Evolutionary conservation across 1,284 basidiomycete species (phyloP), one percentile per base, ranked within the genome.

Genomic region (Sphaerobolus stellatus): DNA sequence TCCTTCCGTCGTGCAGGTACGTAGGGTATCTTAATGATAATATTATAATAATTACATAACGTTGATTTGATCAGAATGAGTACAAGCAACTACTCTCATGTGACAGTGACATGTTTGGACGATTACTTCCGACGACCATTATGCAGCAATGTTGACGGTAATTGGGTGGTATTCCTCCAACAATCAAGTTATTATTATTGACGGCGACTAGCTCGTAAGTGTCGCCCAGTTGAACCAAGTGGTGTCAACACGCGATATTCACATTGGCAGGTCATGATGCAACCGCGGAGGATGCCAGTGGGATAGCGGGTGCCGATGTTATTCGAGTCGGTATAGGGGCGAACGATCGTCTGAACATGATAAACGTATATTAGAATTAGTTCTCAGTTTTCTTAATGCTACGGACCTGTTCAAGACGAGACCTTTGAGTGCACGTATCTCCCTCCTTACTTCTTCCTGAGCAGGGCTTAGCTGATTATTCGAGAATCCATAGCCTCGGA

Each of bases 401-500:
- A 66, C 73, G 55, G 58, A 80, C 83, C 85, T 69, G 64, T 85
- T 88, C 53, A 88, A 68, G 20, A 84, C 82, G 31, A 87, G 72
- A 6, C 84, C 84, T 62, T 87, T 88, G 63, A 88, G 68, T 4
- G 83, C 82, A 50, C 82, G 70, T 48, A 88, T 84, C 63, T 88
- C 85, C 60, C 78, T 74, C 56, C 77, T 75, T 33, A 86, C 66
- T 49, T 86, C 84, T 56, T 86, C 85, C 67, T 84, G 82, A 46
- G 77, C 75, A 13, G 80, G 74, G 45, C 61, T 56, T 38, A 69
- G 57, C 61, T 68, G 18, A 48, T 58, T 31, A 44, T 68, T 64
- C 24, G 59, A 58, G 29, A 64, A 61, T 36, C 66, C 67, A n/a
- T 66, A 59, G 27, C 63, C 52, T 52, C 68, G 65, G 40, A 75